Percentiles rank a stretch among this genome's conserved stretches.
These are phyloP conservation scores for Neobulgaria alba DNA, from an alignment of 2,329 filamentous ascomycete species.

Conservation along the genomic window DNA sequence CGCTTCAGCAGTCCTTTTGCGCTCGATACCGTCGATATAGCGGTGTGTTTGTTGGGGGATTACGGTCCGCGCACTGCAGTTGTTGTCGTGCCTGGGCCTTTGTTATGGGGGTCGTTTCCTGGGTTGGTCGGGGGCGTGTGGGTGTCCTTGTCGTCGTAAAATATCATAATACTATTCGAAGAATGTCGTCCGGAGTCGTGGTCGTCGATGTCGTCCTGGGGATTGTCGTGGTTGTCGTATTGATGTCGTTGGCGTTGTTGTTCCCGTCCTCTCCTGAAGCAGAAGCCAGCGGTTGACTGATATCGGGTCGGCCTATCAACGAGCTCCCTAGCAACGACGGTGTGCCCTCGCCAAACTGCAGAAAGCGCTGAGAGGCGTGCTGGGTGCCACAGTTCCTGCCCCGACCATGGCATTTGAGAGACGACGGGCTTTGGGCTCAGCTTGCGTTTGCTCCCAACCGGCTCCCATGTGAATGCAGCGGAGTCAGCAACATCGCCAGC, in stretches of 20 bases:
- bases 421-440: too few species aligned
- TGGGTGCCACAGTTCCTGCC: too few species aligned
- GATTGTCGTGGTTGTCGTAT: background rate
- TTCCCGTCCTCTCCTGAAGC: too few species aligned
- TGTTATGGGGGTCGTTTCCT: slow-evolving; percentile 1
- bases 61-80: slow-evolving; percentile 9
- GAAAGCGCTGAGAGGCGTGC: too few species aligned
- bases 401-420: too few species aligned
- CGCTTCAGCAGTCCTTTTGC: slow-evolving; percentile 4
- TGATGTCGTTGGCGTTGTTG: background rate
- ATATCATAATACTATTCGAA: background rate
- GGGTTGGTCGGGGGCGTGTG: background rate
- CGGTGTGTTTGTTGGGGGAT: slow-evolving; percentile 10
- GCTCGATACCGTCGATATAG: slow-evolving; percentile 7
- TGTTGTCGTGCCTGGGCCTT: slow-evolving; percentile 9
- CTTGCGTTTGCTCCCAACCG: too few species aligned
- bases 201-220: background rate
- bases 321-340: too few species aligned
- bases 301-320: too few species aligned
- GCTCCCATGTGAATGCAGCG: too few species aligned
- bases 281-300: too few species aligned
- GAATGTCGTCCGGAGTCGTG: background rate
- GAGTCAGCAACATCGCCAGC: too few species aligned
- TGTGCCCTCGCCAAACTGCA: too few species aligned
- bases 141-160: background rate